These are phyloP conservation scores for Erythrophleum ivorense DNA, from an alignment of 331 rosid species.

Conservation along the genomic window DNA sequence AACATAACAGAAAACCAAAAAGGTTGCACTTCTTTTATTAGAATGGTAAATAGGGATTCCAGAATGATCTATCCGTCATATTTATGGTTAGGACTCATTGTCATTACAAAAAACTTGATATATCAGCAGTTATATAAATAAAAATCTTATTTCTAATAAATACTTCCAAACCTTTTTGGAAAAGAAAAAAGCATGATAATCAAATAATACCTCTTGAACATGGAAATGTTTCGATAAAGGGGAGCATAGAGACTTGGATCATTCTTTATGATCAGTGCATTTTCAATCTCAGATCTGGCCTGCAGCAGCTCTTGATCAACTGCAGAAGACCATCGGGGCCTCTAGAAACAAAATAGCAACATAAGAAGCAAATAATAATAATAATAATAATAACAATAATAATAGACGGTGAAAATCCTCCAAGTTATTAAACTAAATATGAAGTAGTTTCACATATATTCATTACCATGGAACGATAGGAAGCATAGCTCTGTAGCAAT, in stretches of 20 bases:
- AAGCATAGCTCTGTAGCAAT: conserved; percentile 54
- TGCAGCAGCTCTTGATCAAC: conserved; percentile 60
- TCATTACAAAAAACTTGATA: background rate
- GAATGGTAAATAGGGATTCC: background rate
- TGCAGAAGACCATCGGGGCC: conserved; percentile 62
- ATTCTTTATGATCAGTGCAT: conserved; percentile 62
- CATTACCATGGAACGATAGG: conserved; percentile 58
- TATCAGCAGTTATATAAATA: background rate
- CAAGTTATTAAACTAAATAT: conserved; percentile 1
- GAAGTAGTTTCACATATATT: conserved; percentile 6
- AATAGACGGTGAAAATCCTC: background rate
- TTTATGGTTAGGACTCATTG: background rate
- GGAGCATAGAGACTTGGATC: conserved; percentile 69
- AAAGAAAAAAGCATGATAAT: background rate
- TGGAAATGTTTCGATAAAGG: conserved; percentile 69
- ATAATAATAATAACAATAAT: background rate
- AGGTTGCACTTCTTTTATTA: background rate
- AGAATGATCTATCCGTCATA: background rate
- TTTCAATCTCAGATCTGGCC: conserved; percentile 73
- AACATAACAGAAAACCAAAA: background rate
- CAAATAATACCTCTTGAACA: conserved; percentile 67
- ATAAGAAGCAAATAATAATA: conserved; percentile 10
- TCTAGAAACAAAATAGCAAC: conserved; percentile 47
- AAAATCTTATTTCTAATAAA: background rate
- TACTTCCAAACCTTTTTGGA: background rate